Evolutionary conservation across 2,329 filamentous ascomycete genomes (phyloP).

Genomic region (Aspergillus cejpii): DNA sequence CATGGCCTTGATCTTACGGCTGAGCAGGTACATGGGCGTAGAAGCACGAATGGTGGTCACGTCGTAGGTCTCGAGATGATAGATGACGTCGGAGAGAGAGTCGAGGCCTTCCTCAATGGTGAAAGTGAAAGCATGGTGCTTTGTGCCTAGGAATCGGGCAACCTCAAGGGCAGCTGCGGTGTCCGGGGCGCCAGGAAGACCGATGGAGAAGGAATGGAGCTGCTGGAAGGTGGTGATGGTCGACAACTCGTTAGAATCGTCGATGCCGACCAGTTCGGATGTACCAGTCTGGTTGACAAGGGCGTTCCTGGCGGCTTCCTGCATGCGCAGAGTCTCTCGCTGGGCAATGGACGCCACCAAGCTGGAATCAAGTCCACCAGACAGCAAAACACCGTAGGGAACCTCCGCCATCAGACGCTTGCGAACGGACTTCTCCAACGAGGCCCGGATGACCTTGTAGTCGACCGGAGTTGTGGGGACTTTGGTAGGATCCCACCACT

Average conservation of each 20-base stretch:
- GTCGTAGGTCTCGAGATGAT: constrained; percentile 94
- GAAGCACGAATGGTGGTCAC: constrained; percentile 97
- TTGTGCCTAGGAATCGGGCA: constrained; percentile 92
- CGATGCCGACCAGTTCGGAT: constrained; percentile 77
- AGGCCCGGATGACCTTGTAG: constrained; percentile 71
- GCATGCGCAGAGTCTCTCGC: constrained; percentile 75
- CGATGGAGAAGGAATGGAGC: constrained; percentile 98
- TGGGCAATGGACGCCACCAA: constrained; percentile 93
- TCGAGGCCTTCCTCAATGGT: constrained; percentile 96
- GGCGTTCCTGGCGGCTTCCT: constrained; percentile 51
- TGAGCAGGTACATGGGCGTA: constrained; percentile 96
- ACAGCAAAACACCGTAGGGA: constrained; percentile 91
- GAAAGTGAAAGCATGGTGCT: constrained; percentile 97
- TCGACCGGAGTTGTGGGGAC: constrained; percentile 76
- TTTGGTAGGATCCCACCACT: constrained; percentile 79
- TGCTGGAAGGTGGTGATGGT: constrained; percentile 88
- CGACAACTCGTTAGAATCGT: constrained; percentile 81
- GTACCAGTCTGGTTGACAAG: constrained; percentile 41
- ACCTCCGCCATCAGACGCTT: constrained; percentile 99
- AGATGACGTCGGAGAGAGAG: constrained; percentile 94
- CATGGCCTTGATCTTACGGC: constrained; percentile 98
- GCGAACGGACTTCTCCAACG: constrained; percentile 82
- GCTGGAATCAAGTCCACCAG: constrained; percentile 91
- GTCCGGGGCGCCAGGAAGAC: constrained; percentile 85
- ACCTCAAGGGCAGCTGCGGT: constrained; percentile 87